Evolutionary conservation across 2,329 filamentous ascomycete genomes (phyloP).

Genomic region (Ophiostoma triangulosporum): DNA sequence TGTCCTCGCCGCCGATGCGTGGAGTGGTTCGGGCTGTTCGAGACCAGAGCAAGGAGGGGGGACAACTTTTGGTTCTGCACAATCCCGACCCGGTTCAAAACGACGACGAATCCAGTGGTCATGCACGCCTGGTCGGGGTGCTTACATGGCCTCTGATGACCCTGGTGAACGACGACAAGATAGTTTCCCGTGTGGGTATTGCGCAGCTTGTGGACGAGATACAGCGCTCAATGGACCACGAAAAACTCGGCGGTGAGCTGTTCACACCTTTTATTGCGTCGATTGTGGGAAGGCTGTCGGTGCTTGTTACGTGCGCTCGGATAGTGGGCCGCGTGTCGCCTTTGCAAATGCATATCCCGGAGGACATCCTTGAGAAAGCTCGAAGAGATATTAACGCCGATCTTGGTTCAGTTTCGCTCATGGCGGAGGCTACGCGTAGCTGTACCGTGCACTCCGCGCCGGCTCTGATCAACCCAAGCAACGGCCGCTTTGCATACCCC

Average conservation of each 20-base stretch:
- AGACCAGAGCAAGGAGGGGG: background rate
- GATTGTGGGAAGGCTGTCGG: background rate
- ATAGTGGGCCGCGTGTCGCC: background rate
- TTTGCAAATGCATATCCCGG: background rate
- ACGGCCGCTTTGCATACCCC: constrained; percentile 29
- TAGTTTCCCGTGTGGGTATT: background rate
- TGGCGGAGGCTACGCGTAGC: background rate
- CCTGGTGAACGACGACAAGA: background rate
- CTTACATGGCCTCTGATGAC: background rate
- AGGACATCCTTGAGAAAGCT: background rate
- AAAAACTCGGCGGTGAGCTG: background rate
- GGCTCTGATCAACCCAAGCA: constrained; percentile 21
- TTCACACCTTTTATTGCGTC: background rate
- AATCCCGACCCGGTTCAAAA: too few species aligned
- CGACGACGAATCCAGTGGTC: too few species aligned
- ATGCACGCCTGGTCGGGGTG: background rate
- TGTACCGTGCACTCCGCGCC: constrained; percentile 9
- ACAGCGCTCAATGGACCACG: background rate
- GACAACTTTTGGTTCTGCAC: too few species aligned
- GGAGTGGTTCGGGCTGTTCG: background rate
- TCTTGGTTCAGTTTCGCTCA: too few species aligned
- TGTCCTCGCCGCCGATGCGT: background rate
- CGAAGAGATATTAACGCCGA: too few species aligned
- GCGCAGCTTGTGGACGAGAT: background rate
- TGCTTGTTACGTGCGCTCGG: background rate